phyloP scores from a whole-genome alignment of 768 basidiomycete genomes.

The Rhizopogon roseolus region DNA sequence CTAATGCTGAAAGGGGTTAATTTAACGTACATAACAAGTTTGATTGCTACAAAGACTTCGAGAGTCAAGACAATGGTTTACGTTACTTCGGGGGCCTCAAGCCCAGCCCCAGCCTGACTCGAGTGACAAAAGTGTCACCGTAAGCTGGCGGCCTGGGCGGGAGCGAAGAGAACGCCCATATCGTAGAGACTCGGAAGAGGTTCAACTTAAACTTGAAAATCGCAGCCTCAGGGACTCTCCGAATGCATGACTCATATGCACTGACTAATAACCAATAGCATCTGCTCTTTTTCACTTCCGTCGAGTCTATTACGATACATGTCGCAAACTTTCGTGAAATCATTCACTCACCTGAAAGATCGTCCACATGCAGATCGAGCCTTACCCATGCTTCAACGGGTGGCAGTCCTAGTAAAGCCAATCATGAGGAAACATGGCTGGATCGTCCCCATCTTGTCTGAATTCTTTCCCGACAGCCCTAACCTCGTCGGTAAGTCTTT shows the following conservation, averaged over 20 bases:
- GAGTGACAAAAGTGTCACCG: neutral
- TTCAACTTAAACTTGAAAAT: no score
- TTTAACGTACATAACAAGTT: neutral
- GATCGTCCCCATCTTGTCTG: constrained; percentile 74
- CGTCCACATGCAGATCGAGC: constrained; percentile 66
- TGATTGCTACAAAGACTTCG: neutral
- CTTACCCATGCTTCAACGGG: constrained; percentile 57
- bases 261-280: no score
- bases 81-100: neutral
- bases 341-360: constrained; percentile 68
- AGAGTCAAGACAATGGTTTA: neutral
- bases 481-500: constrained; percentile 58
- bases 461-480: constrained; percentile 79
- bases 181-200: no score
- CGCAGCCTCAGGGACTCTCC: no score
- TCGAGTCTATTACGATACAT: constrained; percentile 29
- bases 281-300: no score
- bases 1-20: neutral
- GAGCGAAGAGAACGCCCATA: neutral
- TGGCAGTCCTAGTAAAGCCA: constrained; percentile 83
- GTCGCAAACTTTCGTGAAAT: constrained; percentile 56
- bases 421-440: constrained; percentile 87
- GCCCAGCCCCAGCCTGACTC: neutral
- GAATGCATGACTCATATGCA: no score
- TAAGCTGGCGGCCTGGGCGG: neutral